Percentiles rank a stretch among this genome's conserved stretches.
Conservation (phyloP, 2,329 filamentous ascomycete genomes). For the Talaromyces sp. region DNA sequence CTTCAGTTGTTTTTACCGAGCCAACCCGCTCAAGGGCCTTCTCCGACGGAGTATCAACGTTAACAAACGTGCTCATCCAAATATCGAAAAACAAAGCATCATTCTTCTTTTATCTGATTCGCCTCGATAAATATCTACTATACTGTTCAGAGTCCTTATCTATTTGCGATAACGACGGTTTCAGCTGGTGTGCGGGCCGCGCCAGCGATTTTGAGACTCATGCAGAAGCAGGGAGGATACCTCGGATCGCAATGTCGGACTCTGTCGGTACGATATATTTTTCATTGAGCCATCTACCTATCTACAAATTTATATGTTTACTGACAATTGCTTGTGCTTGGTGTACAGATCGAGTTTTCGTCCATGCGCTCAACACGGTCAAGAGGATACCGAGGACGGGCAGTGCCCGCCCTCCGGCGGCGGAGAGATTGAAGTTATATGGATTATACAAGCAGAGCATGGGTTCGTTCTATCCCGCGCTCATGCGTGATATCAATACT, state of each 20-base stretch:
- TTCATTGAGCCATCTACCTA: not conserved
- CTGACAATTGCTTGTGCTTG: not conserved
- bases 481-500: conserved; percentile 6
- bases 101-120: not conserved
- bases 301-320: not conserved
- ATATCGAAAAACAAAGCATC: too few relatives aligned
- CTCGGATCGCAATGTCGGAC: conserved; percentile 42
- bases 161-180: not conserved
- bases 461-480: conserved; percentile 47
- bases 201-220: conserved; percentile 30
- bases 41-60: not conserved
- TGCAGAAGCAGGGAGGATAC: conserved; percentile 26
- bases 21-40: not conserved
- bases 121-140: not conserved
- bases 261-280: conserved; percentile 41
- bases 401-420: conserved; percentile 77
- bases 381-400: conserved; percentile 96
- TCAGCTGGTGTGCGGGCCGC: conserved; percentile 14
- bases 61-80: not conserved
- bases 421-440: conserved; percentile 86
- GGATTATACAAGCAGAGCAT: conserved; percentile 98
- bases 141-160: not conserved
- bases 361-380: conserved; percentile 97
- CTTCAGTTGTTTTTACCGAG: not conserved
- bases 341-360: conserved; percentile 86